Conservation (phyloP, 116 monocot genomes). For the Papilionanthe hybrid region DNA sequence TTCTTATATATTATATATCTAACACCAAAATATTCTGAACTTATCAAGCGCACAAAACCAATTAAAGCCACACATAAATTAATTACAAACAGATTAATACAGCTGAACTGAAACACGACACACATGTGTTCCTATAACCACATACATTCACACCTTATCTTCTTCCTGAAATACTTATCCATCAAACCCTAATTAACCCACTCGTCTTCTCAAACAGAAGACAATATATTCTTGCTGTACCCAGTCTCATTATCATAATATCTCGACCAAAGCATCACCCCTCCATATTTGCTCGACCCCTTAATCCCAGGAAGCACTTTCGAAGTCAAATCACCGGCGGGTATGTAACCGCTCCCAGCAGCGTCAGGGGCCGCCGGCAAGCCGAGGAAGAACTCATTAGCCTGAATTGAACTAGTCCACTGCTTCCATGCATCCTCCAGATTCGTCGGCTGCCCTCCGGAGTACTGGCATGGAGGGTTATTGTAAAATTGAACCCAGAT, state of each 20-base stretch:
- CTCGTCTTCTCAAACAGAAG: not conserved
- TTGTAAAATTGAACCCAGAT: slow-evolving; percentile 27
- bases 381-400: slow-evolving; percentile 8
- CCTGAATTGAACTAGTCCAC: not conserved
- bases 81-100: not conserved
- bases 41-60: no score
- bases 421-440: slow-evolving; percentile 3
- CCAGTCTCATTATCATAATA: slow-evolving; percentile 3
- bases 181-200: not conserved
- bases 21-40: no score
- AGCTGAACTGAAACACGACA: not conserved
- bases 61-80: not conserved
- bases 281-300: slow-evolving; percentile 16
- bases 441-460: not conserved
- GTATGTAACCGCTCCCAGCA: slow-evolving; percentile 15
- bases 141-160: not conserved
- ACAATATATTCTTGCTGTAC: slow-evolving; percentile 8
- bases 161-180: not conserved
- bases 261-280: slow-evolving; percentile 17
- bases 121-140: no score
- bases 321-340: not conserved
- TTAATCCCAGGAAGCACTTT: slow-evolving; percentile 11
- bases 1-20: no score
- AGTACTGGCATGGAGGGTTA: slow-evolving; percentile 14
- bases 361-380: slow-evolving; percentile 9